These are phyloP conservation scores for Kuraishia capsulata DNA, from an alignment of 805 yeast genomes.

Conservation along the genomic window DNA sequence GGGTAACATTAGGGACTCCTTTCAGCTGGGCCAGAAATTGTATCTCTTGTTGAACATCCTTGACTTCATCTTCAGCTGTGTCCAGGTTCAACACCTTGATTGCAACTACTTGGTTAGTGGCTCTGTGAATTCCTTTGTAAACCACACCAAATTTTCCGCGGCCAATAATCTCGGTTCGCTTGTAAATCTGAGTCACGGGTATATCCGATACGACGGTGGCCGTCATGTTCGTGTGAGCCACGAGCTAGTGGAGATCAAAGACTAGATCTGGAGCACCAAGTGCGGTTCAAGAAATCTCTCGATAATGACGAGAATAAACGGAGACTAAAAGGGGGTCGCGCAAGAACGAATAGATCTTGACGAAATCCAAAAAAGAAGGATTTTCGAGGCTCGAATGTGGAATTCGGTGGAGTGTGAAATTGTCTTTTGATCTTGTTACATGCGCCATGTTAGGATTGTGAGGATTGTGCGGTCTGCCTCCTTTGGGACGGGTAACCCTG, in stretches of 20 bases:
- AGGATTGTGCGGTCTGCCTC: no score
- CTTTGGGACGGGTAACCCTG: no score
- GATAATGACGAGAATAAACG: no score
- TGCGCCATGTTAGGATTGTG: no score
- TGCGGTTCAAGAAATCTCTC: conserved; percentile 48
- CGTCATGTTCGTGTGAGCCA: no score
- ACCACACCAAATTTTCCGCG: conserved; percentile 97
- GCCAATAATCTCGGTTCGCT: conserved; percentile 86
- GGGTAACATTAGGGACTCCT: conserved; percentile 85
- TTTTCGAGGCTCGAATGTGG: no score
- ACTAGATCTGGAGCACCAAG: not conserved
- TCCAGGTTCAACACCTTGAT: conserved; percentile 89
- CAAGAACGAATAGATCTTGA: no score
- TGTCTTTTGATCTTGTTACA: no score
- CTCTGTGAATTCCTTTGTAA: conserved; percentile 70
- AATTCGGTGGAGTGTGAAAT: no score
- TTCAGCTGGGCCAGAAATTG: conserved; percentile 77
- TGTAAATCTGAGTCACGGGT: conserved; percentile 34
- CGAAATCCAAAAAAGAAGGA: no score
- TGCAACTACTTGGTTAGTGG: conserved; percentile 76
- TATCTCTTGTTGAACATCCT: conserved; percentile 89
- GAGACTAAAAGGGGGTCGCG: no score
- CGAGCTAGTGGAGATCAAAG: no score
- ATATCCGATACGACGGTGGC: not conserved
- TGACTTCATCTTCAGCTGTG: conserved; percentile 88